A percentile compares a stretch with the other conserved stretches of the same genome.
Conservation (phyloP, 495 filamentous ascomycete species). For the Jackrogersella minutella region DNA sequence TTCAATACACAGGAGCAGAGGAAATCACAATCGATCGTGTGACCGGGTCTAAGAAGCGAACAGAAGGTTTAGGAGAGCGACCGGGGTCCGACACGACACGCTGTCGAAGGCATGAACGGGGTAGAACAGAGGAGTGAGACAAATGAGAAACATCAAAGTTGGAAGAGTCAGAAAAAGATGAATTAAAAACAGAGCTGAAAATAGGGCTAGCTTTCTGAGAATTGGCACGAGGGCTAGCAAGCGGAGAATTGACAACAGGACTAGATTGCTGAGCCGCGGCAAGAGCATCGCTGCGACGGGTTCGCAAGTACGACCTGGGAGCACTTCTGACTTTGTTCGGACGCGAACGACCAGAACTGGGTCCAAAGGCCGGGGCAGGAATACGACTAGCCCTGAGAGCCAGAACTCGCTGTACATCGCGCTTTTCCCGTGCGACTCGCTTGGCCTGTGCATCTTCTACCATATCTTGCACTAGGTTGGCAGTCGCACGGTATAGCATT, state of each 20-base stretch:
- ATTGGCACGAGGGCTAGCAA: neutral
- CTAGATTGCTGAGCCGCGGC: neutral
- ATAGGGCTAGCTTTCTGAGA: neutral
- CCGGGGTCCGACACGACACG: neutral
- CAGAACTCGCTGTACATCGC: neutral
- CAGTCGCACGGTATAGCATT: neutral
- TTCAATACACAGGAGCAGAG: neutral
- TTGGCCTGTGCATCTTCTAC: neutral
- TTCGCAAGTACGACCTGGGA: neutral
- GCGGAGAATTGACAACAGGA: neutral
- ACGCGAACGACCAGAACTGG: neutral
- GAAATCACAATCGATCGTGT: neutral
- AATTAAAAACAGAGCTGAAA: neutral
- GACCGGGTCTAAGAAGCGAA: slow-evolving; percentile 8
- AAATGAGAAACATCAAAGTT: neutral
- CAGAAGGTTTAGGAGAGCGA: neutral
- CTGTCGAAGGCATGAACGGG: slow-evolving; percentile 1
- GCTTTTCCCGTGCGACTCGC: neutral
- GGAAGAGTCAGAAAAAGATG: neutral
- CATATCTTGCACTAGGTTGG: neutral
- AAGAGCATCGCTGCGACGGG: neutral
- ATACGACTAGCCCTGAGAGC: neutral
- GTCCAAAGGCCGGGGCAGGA: neutral
- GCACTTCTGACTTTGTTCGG: too few species aligned
- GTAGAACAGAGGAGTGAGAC: neutral